Evolutionary conservation across 257 asterid genomes (phyloP).

Genomic region (Fraxinus excelsior): DNA sequence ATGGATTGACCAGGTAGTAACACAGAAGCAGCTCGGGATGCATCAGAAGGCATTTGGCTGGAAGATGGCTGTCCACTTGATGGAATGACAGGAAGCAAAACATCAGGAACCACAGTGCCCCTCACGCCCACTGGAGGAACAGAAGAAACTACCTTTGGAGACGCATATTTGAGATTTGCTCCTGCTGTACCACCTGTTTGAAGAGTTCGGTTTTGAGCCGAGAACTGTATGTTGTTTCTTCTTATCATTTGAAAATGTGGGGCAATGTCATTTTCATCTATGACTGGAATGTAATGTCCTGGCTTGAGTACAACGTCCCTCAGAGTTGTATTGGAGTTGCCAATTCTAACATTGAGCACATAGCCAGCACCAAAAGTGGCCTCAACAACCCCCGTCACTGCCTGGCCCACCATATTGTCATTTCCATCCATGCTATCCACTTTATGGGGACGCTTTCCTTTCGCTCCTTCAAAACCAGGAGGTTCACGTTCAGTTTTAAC

Average conservation of each 20-base stretch:
- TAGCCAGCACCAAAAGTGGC: conserved; percentile 53
- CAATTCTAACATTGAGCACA: conserved; percentile 44
- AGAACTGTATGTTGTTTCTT: conserved; percentile 34
- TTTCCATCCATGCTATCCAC: conserved; percentile 12
- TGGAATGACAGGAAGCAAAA: too few species aligned
- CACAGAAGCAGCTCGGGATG: too few species aligned
- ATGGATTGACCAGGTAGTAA: too few species aligned
- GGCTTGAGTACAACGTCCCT: conserved; percentile 54
- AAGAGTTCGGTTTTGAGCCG: neutral
- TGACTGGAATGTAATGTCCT: conserved; percentile 42
- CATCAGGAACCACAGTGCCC: too few species aligned
- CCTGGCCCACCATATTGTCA: conserved; percentile 39
- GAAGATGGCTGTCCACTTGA: too few species aligned
- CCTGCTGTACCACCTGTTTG: too few species aligned
- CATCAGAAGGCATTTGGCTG: too few species aligned
- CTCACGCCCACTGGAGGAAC: too few species aligned
- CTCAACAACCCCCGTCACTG: conserved; percentile 50
- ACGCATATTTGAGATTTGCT: too few species aligned
- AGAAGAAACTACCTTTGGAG: too few species aligned
- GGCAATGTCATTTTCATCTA: conserved; percentile 45
- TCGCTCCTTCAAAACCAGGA: conserved; percentile 31
- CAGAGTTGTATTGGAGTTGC: conserved; percentile 35
- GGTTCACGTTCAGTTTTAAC: conserved; percentile 31
- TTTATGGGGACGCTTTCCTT: conserved; percentile 25
- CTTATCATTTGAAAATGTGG: conserved; percentile 41